Evolutionary conservation across 2,329 filamentous ascomycete genomes (phyloP), one percentile per base, ranked within the genome.

Genomic region (Xylaria sp.): DNA sequence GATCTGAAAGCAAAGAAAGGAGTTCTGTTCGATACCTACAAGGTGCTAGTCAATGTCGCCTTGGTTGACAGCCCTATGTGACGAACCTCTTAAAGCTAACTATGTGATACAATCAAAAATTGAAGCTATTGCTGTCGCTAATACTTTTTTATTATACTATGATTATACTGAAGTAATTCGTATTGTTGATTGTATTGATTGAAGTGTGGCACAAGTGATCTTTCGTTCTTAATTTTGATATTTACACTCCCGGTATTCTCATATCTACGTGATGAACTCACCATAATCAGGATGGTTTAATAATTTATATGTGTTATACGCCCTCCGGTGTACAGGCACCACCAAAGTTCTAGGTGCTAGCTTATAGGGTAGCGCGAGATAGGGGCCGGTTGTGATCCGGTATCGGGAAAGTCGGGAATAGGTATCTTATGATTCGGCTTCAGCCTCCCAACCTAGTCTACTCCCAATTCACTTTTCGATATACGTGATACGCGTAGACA

Each of bases 381-480:
- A 63, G 34, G 11, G 17, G 9, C 12, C 27, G 55, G 6, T 39
- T 14, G 39, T 42, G 54, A 64, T 64, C 68, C 68, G 68, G 68
- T 67, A 69, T 69, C 68, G 68, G 68, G 65, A 69, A 69, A 62
- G 61, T 69, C 65, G 68, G 68, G 65, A 68, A 68, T 68, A 27
- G 24, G 4, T 27, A 48, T 19, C 8, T 30, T 11, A 56, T 24
- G 12, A 24, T 27, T 65, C 56, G 61, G 65, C 65, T 68, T 65
- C 17, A 50, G 56, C 50, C 53, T 48, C 21, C 14, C 7, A 6
- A 19, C 30, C 47, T n/a, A 53, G n/a, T 24, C 64, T 4, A 42
- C 56, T 51, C 30, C 14, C 19, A 45, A 21, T 24, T 24, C 47
- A 51, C 8, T 51, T 32, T 17, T 61, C 45, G 42, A 11, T 30